Conservation (phyloP, 495 filamentous ascomycete species). For the Amphirosellinia nigrospora region DNA sequence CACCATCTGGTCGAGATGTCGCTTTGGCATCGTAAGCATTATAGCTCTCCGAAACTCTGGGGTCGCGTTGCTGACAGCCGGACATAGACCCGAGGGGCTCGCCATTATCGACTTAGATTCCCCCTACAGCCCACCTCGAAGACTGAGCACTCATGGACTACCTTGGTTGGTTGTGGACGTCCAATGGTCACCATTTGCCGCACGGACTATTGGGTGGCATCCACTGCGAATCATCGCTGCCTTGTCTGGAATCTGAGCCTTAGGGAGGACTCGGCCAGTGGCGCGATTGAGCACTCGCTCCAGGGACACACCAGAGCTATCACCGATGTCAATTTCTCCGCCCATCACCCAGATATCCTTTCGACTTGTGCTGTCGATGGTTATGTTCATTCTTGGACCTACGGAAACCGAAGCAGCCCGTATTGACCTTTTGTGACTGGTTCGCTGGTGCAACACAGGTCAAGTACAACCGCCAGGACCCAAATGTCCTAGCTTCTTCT, state of each 20-base stretch:
- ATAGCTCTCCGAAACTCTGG: background rate
- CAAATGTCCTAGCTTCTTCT: slow-evolving; percentile 84
- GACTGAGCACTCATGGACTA: slow-evolving; percentile 79
- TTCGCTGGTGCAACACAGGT: slow-evolving; percentile 94
- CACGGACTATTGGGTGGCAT: slow-evolving; percentile 92
- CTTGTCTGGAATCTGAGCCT: slow-evolving; percentile 93
- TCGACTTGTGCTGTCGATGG: slow-evolving; percentile 94
- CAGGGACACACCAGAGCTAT: slow-evolving; percentile 90
- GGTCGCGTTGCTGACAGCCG: slow-evolving; percentile 16
- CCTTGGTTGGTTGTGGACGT: slow-evolving; percentile 98
- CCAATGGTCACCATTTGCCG: slow-evolving; percentile 94
- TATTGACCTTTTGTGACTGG: slow-evolving; percentile 88
- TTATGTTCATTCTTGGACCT: slow-evolving; percentile 93
- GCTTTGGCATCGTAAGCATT: slow-evolving; percentile 81
- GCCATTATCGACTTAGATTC: slow-evolving; percentile 94
- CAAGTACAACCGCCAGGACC: slow-evolving; percentile 90
- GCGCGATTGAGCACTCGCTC: slow-evolving; percentile 83
- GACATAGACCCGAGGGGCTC: slow-evolving; percentile 71
- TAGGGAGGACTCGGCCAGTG: slow-evolving; percentile 69
- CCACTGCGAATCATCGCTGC: slow-evolving; percentile 92
- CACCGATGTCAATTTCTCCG: slow-evolving; percentile 96
- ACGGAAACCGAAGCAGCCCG: slow-evolving; percentile 73
- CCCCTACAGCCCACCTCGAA: slow-evolving; percentile 84
- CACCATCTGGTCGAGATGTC: slow-evolving; percentile 89
- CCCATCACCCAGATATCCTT: slow-evolving; percentile 85